Base-by-base conservation (phyloP, 148 eudicot species). In the Polygonum maritimum region DNA sequence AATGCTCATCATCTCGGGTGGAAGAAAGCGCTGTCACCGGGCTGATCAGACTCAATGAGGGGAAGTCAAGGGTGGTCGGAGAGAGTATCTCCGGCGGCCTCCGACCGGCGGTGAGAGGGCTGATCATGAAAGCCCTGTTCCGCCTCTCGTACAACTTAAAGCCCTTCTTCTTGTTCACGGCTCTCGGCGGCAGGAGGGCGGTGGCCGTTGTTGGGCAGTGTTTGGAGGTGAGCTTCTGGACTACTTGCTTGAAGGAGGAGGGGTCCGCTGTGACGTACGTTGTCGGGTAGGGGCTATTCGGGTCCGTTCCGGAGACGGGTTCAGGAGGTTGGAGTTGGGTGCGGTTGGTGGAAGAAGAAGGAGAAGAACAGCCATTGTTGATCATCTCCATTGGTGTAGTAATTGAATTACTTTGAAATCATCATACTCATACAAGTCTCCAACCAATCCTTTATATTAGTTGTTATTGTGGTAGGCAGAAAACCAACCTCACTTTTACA, bases 241-340 rank as follows among this genome's bases (percentile, higher is more conserved):
- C 98, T 0, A 93, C 94, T 57, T 91, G 89, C 76, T 93, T 94
- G 88, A 94, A 94, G 19, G 89, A 80, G 21, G 88, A 54, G 57
- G 94, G 81, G 80, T 91, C 91, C 0, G 98, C 98, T 19, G 92
- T 92, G 73, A 94, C 92, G 62, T 91, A 91, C 14, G 98, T 94
- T 3, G 97, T 89, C 0, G 92, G 94, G 81, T 88, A 85, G n/a
- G 49, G 6, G 49, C 49, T 47, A 6, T 19, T 45, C 45, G 74
- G 58, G 78, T 92, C 93, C 79, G 93, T 82, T 89, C 93, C 85
- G 36, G 90, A 70, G 40, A 82, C 78, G 76, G 92, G 85, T 45
- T 85, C 80, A 3, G 85, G 85, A 76, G 82, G 62, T 54, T n/a
- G 60, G 60, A 54, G n/a, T 54, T 54, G 60, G 44, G 15, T 69